These are phyloP conservation scores for Boletus tomentosulus DNA, from an alignment of 768 basidiomycete genomes.

Conservation along the genomic window DNA sequence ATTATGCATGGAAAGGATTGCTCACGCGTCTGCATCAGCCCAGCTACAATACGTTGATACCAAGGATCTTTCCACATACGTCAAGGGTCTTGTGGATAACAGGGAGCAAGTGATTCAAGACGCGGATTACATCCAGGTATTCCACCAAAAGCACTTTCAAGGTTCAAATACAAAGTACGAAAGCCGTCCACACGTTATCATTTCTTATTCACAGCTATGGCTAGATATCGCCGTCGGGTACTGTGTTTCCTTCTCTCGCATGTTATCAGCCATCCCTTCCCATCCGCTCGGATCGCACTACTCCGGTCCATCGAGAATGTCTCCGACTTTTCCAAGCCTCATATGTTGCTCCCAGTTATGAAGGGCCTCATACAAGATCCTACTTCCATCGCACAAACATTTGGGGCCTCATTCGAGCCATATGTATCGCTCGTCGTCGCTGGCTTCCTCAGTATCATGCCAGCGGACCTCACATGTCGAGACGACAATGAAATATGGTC, in stretches of 20 bases:
- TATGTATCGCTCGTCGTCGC: slow-evolving; percentile 37
- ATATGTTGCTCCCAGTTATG: slow-evolving; percentile 58
- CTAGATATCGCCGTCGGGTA: slow-evolving; percentile 66
- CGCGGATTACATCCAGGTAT: slow-evolving; percentile 47
- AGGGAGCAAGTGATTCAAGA: slow-evolving; percentile 61
- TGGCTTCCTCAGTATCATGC: slow-evolving; percentile 48
- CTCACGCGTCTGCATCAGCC: slow-evolving; percentile 30
- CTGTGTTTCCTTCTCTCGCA: slow-evolving; percentile 82
- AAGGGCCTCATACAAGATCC: slow-evolving; percentile 33
- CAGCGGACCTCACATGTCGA: slow-evolving; percentile 42
- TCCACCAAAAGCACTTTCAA: slow-evolving; percentile 57
- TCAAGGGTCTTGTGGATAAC: slow-evolving; percentile 45
- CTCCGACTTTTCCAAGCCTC: slow-evolving; percentile 41
- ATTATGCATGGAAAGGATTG: not conserved
- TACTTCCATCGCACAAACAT: slow-evolving; percentile 27
- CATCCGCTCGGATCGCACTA: slow-evolving; percentile 48
- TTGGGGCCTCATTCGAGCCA: slow-evolving; percentile 36
- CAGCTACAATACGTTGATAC: slow-evolving; percentile 67
- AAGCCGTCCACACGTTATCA: slow-evolving; percentile 27
- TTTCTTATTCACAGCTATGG: slow-evolving; percentile 10
- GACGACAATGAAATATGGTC: slow-evolving; percentile 45
- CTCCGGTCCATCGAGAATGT: slow-evolving; percentile 44
- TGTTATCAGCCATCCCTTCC: slow-evolving; percentile 51
- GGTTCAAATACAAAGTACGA: slow-evolving; percentile 45
- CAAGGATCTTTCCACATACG: slow-evolving; percentile 57